Evolutionary conservation across 2,329 filamentous ascomycete species (phyloP).

Genomic region (Teratosphaeria nubilosa): DNA sequence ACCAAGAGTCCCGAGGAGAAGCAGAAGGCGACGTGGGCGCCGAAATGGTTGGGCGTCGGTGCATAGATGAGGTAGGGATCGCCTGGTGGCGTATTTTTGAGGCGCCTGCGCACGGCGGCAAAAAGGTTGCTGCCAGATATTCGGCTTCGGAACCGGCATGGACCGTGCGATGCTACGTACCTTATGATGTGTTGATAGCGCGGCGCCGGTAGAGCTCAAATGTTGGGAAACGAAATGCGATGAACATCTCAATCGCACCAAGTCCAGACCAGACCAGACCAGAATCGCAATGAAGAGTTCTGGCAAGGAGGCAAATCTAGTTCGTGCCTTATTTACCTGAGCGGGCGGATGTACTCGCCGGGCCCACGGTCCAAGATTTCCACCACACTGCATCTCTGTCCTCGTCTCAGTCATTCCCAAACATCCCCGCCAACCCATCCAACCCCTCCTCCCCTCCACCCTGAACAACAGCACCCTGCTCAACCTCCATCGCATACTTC

Average conservation of each 20-base stretch:
- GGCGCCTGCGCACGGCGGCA: background rate
- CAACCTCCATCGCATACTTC: constrained; percentile 35
- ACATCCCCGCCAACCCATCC: constrained; percentile 37
- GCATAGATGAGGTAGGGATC: background rate
- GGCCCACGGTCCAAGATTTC: no score
- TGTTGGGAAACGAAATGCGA: background rate
- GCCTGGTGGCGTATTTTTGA: background rate
- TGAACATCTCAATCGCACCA: background rate
- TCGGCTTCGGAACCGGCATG: background rate
- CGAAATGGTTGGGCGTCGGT: background rate
- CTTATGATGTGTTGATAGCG: background rate
- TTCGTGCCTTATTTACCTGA: no score
- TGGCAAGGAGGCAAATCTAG: background rate
- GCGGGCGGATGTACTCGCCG: no score
- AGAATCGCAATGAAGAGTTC: background rate
- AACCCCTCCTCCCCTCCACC: constrained; percentile 31
- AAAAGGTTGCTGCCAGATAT: background rate
- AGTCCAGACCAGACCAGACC: background rate
- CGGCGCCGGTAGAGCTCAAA: background rate
- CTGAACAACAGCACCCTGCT: constrained; percentile 27
- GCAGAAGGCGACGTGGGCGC: background rate
- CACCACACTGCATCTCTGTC: background rate
- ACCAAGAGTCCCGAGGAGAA: background rate
- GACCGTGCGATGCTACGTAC: background rate
- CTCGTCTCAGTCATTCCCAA: constrained; percentile 20